phyloP scores from a whole-genome alignment of 495 filamentous ascomycete species.

The Thermochaetoides thermophila region DNA sequence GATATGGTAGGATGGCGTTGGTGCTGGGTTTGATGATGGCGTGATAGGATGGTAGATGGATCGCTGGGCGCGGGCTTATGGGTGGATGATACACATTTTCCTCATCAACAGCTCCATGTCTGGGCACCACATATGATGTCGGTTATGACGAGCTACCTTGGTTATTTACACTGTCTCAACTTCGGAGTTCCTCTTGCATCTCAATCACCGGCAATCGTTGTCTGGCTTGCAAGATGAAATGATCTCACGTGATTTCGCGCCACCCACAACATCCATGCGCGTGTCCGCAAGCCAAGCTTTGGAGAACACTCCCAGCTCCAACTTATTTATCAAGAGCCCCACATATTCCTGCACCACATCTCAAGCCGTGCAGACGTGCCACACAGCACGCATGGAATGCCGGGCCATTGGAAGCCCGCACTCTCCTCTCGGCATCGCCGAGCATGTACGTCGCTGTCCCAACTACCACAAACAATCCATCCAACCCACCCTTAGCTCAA shows the following conservation, averaged over 20 bases:
- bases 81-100: no score
- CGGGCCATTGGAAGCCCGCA: slow-evolving; percentile 29
- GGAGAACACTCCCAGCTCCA: no score
- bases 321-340: not conserved
- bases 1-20: no score
- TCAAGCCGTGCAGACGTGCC: no score
- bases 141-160: no score
- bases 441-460: slow-evolving; percentile 39
- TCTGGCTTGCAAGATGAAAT: slow-evolving; percentile 2
- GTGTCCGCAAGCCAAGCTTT: no score
- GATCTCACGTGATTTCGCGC: slow-evolving; percentile 14
- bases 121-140: no score
- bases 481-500: not conserved
- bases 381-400: no score
- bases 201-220: not conserved
- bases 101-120: no score
- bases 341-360: not conserved
- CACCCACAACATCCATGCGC: not conserved
- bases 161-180: no score
- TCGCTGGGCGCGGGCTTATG: no score
- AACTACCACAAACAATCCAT: not conserved
- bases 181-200: no score
- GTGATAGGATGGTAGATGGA: not conserved
- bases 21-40: slow-evolving; percentile 8
- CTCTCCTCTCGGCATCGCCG: slow-evolving; percentile 41